A percentile compares a stretch with the other conserved stretches of the same genome.
These are phyloP conservation scores for Spironucleus salmonicida DNA, from an alignment of 208 protist genomes.

Conservation along the genomic window DNA sequence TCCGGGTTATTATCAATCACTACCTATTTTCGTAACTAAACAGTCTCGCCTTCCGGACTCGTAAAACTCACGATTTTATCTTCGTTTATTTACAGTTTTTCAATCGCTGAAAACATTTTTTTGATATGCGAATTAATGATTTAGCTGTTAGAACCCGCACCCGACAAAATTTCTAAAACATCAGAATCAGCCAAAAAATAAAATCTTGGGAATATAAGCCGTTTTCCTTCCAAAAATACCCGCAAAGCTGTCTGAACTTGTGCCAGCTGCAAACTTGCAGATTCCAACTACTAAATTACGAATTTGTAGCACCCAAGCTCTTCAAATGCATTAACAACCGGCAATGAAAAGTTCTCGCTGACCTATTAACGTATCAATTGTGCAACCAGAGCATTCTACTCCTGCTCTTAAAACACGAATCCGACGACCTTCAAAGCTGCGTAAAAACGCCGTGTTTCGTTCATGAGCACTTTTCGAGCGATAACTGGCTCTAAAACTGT, in stretches of 20 bases:
- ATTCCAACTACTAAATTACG: no score
- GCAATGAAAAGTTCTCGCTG: no score
- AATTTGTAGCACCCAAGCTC: no score
- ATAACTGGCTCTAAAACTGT: conserved; percentile 26
- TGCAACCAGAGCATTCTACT: no score
- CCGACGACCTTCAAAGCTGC: no score
- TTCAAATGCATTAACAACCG: no score
- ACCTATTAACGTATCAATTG: no score
- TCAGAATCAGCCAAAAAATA: conserved; percentile 99
- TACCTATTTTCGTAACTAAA: not conserved
- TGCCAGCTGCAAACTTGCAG: no score
- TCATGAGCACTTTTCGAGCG: not conserved
- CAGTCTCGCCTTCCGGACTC: not conserved
- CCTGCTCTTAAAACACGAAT: no score
- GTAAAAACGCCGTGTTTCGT: not conserved
- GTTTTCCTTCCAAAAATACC: conserved; percentile 85
- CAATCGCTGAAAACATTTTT: conserved; percentile 16
- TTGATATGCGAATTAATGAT: not conserved
- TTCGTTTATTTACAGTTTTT: not conserved
- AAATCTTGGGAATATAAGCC: conserved; percentile 86
- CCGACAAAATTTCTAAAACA: conserved; percentile 85
- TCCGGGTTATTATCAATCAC: no score
- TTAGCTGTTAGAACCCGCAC: not conserved
- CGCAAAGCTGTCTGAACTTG: conserved; percentile 56
- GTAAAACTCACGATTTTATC: not conserved